These are phyloP conservation scores for Diospyros kaki DNA, from an alignment of 148 eudicot genomes.

Conservation along the genomic window DNA sequence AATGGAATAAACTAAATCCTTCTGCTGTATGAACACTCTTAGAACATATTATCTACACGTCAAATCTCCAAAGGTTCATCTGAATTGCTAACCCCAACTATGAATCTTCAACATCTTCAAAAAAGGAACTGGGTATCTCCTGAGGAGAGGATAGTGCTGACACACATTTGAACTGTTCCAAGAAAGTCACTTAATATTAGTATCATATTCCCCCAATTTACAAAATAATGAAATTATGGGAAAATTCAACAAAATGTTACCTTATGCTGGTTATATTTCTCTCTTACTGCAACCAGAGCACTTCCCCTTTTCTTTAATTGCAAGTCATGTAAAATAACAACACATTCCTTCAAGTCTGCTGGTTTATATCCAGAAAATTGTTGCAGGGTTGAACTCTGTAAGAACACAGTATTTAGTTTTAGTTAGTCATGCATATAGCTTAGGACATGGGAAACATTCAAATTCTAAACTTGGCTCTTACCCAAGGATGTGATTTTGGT, in stretches of 20 bases:
- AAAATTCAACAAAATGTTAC: conserved; percentile 23
- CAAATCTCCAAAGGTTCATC: background rate
- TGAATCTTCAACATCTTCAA: conserved; percentile 38
- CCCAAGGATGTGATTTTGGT: conserved; percentile 76
- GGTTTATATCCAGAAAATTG: conserved; percentile 64
- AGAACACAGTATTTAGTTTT: background rate
- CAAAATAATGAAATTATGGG: background rate
- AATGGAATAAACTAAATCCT: background rate
- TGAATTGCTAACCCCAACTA: conserved; percentile 12
- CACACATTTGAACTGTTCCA: conserved; percentile 67
- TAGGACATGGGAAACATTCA: background rate
- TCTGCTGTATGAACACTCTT: background rate
- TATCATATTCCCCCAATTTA: conserved; percentile 13
- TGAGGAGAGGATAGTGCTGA: conserved; percentile 49
- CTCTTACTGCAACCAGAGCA: conserved; percentile 56
- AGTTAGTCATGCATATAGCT: background rate
- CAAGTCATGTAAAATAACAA: conserved; percentile 62
- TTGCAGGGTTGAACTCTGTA: conserved; percentile 54
- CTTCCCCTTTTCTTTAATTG: conserved; percentile 59
- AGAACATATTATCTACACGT: background rate
- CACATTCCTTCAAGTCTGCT: conserved; percentile 73
- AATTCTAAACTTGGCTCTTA: conserved; percentile 16
- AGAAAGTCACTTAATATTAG: background rate
- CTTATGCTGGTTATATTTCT: conserved; percentile 84
- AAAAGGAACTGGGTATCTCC: conserved; percentile 53